Conservation (phyloP, 306 rosid genomes). For the Quercus agrifolia region DNA sequence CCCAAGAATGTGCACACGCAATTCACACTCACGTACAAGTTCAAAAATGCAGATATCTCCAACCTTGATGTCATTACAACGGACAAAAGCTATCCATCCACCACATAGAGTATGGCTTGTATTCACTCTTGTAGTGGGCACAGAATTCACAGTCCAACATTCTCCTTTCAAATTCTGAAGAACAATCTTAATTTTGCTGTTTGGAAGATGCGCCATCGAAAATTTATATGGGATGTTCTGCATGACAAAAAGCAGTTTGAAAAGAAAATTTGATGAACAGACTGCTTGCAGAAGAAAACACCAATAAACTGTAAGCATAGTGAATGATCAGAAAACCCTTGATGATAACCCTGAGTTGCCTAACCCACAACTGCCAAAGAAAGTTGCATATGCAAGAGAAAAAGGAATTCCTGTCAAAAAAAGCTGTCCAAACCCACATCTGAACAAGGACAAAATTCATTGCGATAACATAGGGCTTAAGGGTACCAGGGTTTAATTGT, state of each 20-base stretch:
- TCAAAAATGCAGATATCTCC: conserved; percentile 92
- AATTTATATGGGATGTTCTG: conserved; percentile 89
- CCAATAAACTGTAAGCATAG: not conserved
- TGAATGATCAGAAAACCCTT: not conserved
- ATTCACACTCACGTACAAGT: conserved; percentile 76
- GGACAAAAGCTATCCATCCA: conserved; percentile 97
- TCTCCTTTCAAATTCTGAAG: conserved; percentile 88
- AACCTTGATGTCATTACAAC: conserved; percentile 64
- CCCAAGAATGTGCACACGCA: conserved; percentile 58
- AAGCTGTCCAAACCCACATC: not conserved
- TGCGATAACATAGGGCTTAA: not conserved
- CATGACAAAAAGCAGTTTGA: conserved; percentile 23
- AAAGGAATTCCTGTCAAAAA: not conserved
- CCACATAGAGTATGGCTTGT: conserved; percentile 95
- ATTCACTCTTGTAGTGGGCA: conserved; percentile 84
- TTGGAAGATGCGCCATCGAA: conserved; percentile 87
- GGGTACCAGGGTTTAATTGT: not conserved
- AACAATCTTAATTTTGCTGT: conserved; percentile 70
- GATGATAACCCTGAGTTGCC: not conserved
- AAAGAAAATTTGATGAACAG: conserved; percentile 1
- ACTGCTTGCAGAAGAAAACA: not conserved
- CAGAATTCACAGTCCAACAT: conserved; percentile 88
- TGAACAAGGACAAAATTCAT: not conserved
- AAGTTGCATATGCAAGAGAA: not conserved
- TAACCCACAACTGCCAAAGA: not conserved